These are phyloP conservation scores for Agrocybe chaxingu DNA, from an alignment of 768 basidiomycete species.

Conservation along the genomic window DNA sequence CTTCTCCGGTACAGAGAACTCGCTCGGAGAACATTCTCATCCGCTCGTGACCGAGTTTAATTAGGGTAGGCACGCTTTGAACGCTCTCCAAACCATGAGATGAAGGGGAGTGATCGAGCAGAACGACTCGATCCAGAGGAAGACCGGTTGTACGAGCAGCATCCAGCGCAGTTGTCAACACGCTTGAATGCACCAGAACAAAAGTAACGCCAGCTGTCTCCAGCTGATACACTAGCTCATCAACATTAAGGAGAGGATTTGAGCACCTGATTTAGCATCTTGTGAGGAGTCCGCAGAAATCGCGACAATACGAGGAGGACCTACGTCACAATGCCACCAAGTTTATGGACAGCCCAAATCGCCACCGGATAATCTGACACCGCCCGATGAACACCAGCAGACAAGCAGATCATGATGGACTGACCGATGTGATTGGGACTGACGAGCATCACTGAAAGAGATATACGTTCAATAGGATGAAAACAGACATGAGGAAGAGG, in stretches of 20 bases:
- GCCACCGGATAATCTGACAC: conserved; percentile 39
- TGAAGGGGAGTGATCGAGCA: conserved; percentile 26
- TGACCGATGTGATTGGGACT: conserved; percentile 55
- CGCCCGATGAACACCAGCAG: background rate
- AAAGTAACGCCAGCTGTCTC: conserved; percentile 37
- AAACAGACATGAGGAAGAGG: background rate
- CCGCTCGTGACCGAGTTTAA: conserved; percentile 20
- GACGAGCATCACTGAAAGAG: conserved; percentile 41
- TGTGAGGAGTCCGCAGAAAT: background rate
- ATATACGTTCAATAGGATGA: background rate
- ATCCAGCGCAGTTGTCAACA: conserved; percentile 30
- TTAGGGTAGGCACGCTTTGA: conserved; percentile 23
- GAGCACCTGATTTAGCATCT: conserved; percentile 37
- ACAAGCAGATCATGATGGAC: conserved; percentile 3
- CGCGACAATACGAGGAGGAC: conserved; percentile 6
- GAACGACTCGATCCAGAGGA: conserved; percentile 34
- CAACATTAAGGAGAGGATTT: conserved; percentile 50
- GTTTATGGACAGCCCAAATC: conserved; percentile 48
- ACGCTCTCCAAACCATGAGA: conserved; percentile 6
- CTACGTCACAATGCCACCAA: conserved; percentile 53
- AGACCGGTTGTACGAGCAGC: conserved; percentile 33
- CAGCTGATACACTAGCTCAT: conserved; percentile 53
- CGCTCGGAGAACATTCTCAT: conserved; percentile 37
- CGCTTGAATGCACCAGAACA: conserved; percentile 40
- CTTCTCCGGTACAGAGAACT: conserved; percentile 47